Percentiles rank a stretch among this genome's conserved stretches.
Conservation (phyloP, 192 early-diverging fungal species). For the Lobosporangium transversale region DNA sequence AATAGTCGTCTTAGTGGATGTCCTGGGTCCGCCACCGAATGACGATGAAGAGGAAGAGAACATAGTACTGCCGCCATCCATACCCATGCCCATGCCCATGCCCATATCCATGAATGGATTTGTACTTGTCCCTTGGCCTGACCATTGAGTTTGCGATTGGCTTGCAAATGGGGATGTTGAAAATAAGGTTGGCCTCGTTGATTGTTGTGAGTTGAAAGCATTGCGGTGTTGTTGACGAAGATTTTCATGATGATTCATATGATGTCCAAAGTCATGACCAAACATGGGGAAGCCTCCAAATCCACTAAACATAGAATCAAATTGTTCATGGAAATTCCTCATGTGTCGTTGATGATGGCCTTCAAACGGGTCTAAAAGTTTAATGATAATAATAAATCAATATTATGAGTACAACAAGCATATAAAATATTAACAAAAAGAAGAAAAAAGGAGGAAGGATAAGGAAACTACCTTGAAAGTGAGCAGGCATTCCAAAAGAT, state of each 20-base stretch:
- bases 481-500: slow-evolving; percentile 20
- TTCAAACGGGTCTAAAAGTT: slow-evolving; percentile 22
- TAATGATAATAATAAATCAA: background rate
- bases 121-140: slow-evolving; percentile 14
- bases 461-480: slow-evolving; percentile 47
- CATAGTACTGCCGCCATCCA: background rate
- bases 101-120: slow-evolving; percentile 31
- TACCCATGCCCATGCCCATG: too few species aligned
- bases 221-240: slow-evolving; percentile 5
- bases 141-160: slow-evolving; percentile 9
- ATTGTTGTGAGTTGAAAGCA: slow-evolving; percentile 8
- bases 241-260: background rate
- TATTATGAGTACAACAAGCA: too few species aligned
- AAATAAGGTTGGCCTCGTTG: slow-evolving; percentile 27
- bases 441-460: too few species aligned
- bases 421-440: too few species aligned
- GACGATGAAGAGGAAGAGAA: slow-evolving; percentile 21
- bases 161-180: slow-evolving; percentile 38
- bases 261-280: background rate
- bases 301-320: slow-evolving; percentile 34
- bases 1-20: slow-evolving; percentile 36
- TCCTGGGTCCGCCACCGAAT: slow-evolving; percentile 18
- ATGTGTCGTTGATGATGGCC: slow-evolving; percentile 29
- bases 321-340: slow-evolving; percentile 13
- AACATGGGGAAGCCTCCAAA: background rate